phyloP scores from a whole-genome alignment of 225 moss, liverwort and hornwort species.

The Neckera pumila region DNA sequence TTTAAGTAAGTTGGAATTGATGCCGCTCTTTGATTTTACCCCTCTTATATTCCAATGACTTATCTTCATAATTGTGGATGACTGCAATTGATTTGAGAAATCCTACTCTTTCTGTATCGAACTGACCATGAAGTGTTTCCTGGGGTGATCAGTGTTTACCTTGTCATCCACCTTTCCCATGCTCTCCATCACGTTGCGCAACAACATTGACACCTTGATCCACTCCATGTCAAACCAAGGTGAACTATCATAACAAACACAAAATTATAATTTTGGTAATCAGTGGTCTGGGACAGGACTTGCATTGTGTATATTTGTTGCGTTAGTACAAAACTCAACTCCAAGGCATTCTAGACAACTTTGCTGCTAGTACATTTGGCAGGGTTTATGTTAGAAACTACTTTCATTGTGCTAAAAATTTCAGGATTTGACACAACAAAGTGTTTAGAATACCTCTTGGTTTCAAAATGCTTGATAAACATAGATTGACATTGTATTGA shows the following conservation, averaged over 20 bases:
- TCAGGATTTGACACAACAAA: not conserved
- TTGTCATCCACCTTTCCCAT: constrained; percentile 84
- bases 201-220: constrained; percentile 83
- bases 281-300: not conserved
- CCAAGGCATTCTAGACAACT: not conserved
- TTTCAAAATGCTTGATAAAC: not conserved
- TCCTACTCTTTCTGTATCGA: not conserved
- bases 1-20: not conserved
- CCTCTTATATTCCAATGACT: not conserved
- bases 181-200: constrained; percentile 86
- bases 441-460: too few relatives aligned
- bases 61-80: not conserved
- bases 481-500: not conserved
- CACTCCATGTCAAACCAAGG: constrained; percentile 31
- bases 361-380: not conserved
- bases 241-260: not conserved
- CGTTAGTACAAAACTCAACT: not conserved
- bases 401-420: not conserved
- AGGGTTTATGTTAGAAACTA: not conserved
- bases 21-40: not conserved
- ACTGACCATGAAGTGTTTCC: not conserved
- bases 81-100: not conserved
- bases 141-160: constrained; percentile 56
- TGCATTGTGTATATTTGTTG: not conserved
- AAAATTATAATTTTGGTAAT: not conserved